Base-by-base conservation (phyloP, 768 basidiomycete genomes). In the Infundibulicybe gibba region DNA sequence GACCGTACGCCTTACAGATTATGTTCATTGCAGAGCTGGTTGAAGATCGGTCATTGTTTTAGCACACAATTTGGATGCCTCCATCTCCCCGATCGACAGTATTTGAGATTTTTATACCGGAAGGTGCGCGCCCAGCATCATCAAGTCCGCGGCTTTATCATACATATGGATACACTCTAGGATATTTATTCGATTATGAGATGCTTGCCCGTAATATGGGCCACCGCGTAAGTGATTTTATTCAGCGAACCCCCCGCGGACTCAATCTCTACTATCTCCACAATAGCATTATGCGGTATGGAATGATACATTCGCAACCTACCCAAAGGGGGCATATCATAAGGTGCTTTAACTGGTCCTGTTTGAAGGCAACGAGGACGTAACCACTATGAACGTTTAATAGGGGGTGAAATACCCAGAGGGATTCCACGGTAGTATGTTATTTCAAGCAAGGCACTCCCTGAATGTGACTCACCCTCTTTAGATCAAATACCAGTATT, bases 21-120 rank as follows among this genome's bases (percentile, higher is more conserved):
- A 34, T 32, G n/a, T n/a, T n/a, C n/a, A 25, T 38, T 3, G 16
- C 12, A 35, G 42, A 16, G n/a, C 19, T 49, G 17, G 41, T 35
- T 42, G 38, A 15, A 32, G 41, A 25, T 38, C 42, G 42, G 16
- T 19, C 35, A n/a, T 40, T 15, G 43, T 17, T 41, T 14, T 25
- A 61, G 55, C 82, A 84, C 57, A 65, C 85, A 37, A 66, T 87
- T 44, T 79, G 80, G 76, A 86, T 87, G 84, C 78, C 83, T 31
- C 64, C 69, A n/a, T 79, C 80, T 3, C 71, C 73, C 5, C 63
- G 74, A 37, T 76, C 82, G n/a, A 79, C 84, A 16, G 78, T 85
- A 14, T 80, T 87, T 54, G 85, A 89, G 63, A 77, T 87, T 31
- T 79, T 88, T 63, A 72, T 66, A 53, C 84, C 84, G 0, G 65